Conservation (phyloP, 225 moss, liverwort and hornwort species). For the Antitrichia curtipendula region DNA sequence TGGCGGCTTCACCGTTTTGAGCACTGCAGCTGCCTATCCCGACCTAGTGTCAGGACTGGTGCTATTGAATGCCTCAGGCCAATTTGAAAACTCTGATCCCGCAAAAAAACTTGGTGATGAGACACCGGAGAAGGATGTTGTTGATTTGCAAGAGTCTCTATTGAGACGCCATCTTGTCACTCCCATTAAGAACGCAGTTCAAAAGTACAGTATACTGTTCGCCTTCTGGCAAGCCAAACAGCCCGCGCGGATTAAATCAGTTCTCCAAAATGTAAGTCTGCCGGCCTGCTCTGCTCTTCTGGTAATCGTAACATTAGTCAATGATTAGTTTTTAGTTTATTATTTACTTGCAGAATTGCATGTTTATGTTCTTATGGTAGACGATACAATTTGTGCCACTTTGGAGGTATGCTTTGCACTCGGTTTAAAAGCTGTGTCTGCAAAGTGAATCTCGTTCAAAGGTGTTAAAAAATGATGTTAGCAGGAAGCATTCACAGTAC, state of each 20-base stretch:
- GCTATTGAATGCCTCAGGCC: constrained; percentile 76
- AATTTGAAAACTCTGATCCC: constrained; percentile 46
- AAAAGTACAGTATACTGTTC: constrained; percentile 45
- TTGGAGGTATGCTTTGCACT: background rate
- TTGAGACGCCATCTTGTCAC: constrained; percentile 38
- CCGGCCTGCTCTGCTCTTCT: background rate
- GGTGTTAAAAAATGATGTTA: background rate
- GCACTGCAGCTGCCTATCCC: constrained; percentile 58
- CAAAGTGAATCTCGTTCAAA: background rate
- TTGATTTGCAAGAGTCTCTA: constrained; percentile 20
- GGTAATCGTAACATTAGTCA: background rate
- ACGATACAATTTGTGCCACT: background rate
- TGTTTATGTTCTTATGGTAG: background rate
- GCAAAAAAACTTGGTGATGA: constrained; percentile 43
- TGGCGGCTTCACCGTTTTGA: constrained; percentile 78
- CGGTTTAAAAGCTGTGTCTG: background rate
- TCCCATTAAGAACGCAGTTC: constrained; percentile 36
- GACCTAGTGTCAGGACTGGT: constrained; percentile 75
- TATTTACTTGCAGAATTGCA: background rate
- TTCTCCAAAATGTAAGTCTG: constrained; percentile 56
- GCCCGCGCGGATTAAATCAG: constrained; percentile 71
- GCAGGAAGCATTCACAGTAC: background rate
- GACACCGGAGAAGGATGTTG: constrained; percentile 35
- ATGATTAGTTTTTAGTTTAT: background rate
- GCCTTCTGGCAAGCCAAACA: constrained; percentile 98